A percentile compares a stretch with the other conserved stretches of the same genome.
Evolutionary conservation across 768 basidiomycete genomes (phyloP).

Genomic region (Suillus discolor): DNA sequence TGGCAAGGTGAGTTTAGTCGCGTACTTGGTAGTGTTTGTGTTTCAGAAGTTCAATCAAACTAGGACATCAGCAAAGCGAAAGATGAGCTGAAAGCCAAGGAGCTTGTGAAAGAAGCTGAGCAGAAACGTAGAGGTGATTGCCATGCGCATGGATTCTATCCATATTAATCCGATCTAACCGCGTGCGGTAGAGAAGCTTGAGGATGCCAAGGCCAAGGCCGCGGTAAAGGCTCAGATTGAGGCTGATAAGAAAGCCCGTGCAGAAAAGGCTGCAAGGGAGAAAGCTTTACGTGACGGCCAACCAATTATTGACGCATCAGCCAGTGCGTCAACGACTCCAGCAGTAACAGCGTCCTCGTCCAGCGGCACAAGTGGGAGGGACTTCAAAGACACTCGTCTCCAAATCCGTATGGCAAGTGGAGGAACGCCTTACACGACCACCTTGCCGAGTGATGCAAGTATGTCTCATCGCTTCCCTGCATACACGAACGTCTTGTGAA

Average conservation of each 20-base stretch:
- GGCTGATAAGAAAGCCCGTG: slow-evolving; percentile 87
- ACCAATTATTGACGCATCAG: slow-evolving; percentile 36
- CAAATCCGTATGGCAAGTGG: slow-evolving; percentile 88
- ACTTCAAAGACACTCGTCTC: slow-evolving; percentile 85
- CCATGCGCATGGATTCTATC: too few relatives aligned
- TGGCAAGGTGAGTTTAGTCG: slow-evolving; percentile 59
- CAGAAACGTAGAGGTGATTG: slow-evolving; percentile 71
- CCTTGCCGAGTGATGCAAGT: slow-evolving; percentile 80
- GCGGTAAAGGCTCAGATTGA: slow-evolving; percentile 94
- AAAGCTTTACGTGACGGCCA: slow-evolving; percentile 89
- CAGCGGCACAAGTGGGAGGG: slow-evolving; percentile 57
- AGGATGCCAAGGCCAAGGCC: slow-evolving; percentile 83
- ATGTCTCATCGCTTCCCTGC: slow-evolving; percentile 31
- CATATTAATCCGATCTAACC: background rate
- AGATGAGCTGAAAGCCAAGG: slow-evolving; percentile 78
- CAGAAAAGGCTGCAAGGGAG: slow-evolving; percentile 86
- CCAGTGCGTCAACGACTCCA: slow-evolving; percentile 35
- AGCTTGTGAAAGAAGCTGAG: slow-evolving; percentile 82
- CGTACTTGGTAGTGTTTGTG: background rate
- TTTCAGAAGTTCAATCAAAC: background rate
- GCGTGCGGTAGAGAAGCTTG: slow-evolving; percentile 72
- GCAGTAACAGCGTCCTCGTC: slow-evolving; percentile 38
- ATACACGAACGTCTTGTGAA: background rate
- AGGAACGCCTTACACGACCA: slow-evolving; percentile 76
- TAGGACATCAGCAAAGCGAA: slow-evolving; percentile 73